phyloP scores from a whole-genome alignment of 2,329 filamentous ascomycete genomes.

The Monilinia fructigena region DNA sequence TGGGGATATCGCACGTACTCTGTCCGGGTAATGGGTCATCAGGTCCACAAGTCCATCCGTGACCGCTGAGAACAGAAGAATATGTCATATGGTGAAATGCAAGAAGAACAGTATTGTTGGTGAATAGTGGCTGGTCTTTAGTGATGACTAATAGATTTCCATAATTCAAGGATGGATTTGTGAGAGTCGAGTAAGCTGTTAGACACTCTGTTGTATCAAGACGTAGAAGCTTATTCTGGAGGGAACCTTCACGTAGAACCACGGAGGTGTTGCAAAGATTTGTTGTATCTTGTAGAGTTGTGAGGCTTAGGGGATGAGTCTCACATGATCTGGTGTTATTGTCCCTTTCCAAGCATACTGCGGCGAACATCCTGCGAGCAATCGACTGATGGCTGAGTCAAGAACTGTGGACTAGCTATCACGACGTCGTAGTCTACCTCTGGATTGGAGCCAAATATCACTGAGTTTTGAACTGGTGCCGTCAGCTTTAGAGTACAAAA shows the following conservation, averaged over 20 bases:
- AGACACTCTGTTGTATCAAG: slow-evolving; percentile 31
- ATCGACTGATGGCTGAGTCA: slow-evolving; percentile 11
- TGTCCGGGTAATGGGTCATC: slow-evolving; percentile 27
- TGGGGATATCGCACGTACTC: slow-evolving; percentile 28
- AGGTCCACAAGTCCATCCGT: slow-evolving; percentile 32
- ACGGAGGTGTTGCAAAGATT: slow-evolving; percentile 15
- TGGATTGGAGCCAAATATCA: slow-evolving; percentile 30
- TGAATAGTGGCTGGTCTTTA: slow-evolving; percentile 24
- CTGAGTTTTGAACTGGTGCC: slow-evolving; percentile 31
- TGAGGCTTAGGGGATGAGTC: not conserved
- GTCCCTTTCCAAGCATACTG: slow-evolving; percentile 25
- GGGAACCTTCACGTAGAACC: slow-evolving; percentile 21
- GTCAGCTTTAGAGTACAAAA: not conserved
- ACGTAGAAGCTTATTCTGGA: slow-evolving; percentile 20
- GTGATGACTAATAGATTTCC: slow-evolving; percentile 32
- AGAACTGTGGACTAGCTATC: slow-evolving; percentile 28
- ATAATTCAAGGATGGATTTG: slow-evolving; percentile 23
- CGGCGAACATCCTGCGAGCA: slow-evolving; percentile 13
- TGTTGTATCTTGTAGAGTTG: not conserved
- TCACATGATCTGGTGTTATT: slow-evolving; percentile 12
- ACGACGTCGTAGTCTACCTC: slow-evolving; percentile 31
- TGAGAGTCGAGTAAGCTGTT: slow-evolving; percentile 28
- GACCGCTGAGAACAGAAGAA: slow-evolving; percentile 30
- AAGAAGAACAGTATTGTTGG: slow-evolving; percentile 27
- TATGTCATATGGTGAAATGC: slow-evolving; percentile 29